Conservation (phyloP, 208 protist species). For the Borovskyia barvae region DNA sequence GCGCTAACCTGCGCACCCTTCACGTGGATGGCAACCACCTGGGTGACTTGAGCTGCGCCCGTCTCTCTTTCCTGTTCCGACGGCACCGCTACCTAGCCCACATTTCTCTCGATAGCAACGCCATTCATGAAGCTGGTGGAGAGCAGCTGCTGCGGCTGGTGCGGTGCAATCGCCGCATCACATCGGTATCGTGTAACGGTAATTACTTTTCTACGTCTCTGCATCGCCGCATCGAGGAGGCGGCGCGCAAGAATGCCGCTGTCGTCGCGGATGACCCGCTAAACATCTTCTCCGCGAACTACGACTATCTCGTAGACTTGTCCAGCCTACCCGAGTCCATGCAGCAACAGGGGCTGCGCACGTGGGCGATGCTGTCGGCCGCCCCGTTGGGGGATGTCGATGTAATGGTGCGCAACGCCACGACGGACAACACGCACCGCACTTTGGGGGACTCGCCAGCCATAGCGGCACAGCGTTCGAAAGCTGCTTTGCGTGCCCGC, state of each 20-base stretch:
- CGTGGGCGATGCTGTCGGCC: conserved; percentile 79
- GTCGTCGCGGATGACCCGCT: conserved; percentile 55
- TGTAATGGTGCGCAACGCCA: conserved; percentile 66
- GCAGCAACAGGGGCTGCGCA: conserved; percentile 52
- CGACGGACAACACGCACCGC: conserved; percentile 45
- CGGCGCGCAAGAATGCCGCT: conserved; percentile 28
- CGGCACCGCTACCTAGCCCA: conserved; percentile 53
- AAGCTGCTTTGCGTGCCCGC: conserved; percentile 28
- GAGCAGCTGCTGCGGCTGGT: conserved; percentile 71
- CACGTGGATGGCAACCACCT: conserved; percentile 63
- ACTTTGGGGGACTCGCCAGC: conserved; percentile 31
- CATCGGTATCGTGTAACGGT: conserved; percentile 33
- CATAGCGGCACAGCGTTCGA: conserved; percentile 25
- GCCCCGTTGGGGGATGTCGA: conserved; percentile 56
- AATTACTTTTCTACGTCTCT: conserved; percentile 55
- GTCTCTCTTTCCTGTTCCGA: conserved; percentile 60
- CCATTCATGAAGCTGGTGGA: conserved; percentile 71
- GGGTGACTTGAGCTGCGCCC: conserved; percentile 60
- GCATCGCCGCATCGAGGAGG: conserved; percentile 38
- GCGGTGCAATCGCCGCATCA: conserved; percentile 60
- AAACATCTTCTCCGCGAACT: conserved; percentile 55
- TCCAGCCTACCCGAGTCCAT: conserved; percentile 43
- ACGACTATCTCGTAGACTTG: conserved; percentile 51
- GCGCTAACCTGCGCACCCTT: conserved; percentile 48
- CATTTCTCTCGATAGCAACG: conserved; percentile 54